Percentiles rank a stretch among this genome's conserved stretches.
Evolutionary conservation across 768 basidiomycete genomes (phyloP).

Genomic region (Termitomyces sp.): DNA sequence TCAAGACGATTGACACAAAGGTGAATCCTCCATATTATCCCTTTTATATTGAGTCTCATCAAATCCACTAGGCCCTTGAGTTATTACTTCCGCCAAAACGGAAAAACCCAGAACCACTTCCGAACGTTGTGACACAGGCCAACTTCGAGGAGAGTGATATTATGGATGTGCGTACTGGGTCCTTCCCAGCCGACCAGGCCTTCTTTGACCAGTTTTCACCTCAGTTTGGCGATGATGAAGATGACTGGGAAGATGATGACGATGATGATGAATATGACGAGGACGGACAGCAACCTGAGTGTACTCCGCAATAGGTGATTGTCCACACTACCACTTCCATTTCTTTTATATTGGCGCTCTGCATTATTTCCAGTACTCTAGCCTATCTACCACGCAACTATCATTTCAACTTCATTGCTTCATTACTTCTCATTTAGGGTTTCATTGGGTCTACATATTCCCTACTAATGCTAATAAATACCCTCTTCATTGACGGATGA

Average conservation of each 20-base stretch:
- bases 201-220: slow-evolving; percentile 77
- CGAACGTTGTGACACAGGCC: slow-evolving; percentile 67
- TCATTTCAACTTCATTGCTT: not conserved
- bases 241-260: slow-evolving; percentile 69
- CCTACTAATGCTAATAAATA: slow-evolving; percentile 18
- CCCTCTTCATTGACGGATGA: slow-evolving; percentile 4
- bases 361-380: not conserved
- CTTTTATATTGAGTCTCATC: not conserved
- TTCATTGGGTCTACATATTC: slow-evolving; percentile 10
- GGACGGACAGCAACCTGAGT: slow-evolving; percentile 43
- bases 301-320: slow-evolving; percentile 50
- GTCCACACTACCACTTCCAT: not conserved
- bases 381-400: not conserved
- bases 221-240: slow-evolving; percentile 73
- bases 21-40: slow-evolving; percentile 31
- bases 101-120: slow-evolving; percentile 64
- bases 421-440: slow-evolving; percentile 1
- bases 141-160: slow-evolving; percentile 75
- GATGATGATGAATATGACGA: slow-evolving; percentile 52
- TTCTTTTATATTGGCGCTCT: not conserved
- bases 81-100: slow-evolving; percentile 76
- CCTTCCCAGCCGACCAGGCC: slow-evolving; percentile 67
- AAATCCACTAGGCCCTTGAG: slow-evolving; percentile 50
- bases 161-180: slow-evolving; percentile 79
- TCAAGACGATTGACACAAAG: slow-evolving; percentile 56